Base-by-base conservation (phyloP, 2,329 filamentous ascomycete species). In the Fusarium sp. region DNA sequence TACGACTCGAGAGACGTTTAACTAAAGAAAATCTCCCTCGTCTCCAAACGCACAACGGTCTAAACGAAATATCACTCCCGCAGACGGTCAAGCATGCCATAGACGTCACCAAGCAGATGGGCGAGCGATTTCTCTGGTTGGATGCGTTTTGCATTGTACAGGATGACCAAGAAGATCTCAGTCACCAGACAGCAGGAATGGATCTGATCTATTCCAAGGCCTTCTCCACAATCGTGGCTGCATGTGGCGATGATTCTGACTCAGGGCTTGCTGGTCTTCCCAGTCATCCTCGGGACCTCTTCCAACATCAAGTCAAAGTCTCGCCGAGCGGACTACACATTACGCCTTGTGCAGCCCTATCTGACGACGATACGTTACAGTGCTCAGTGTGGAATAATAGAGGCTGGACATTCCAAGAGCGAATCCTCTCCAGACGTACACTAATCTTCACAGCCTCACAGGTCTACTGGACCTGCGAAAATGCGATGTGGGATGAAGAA, bases 91-190 rank as follows among this genome's bases (percentile, higher is more conserved):
- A 31, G 9, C 65, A 69, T 11, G 65, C 66, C 1, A 69, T 69
- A 14, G 3, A 40, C 10, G 26, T 69, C 0, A 52, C 53, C 0
- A 21, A 26, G 5, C 22, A 45, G 10, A 33, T 44, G 45, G 58
- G 44, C 3, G 58, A 64, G 21, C 42, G 55, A 3, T 67, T 46
- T 8, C 24, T 70, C 3, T 70, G 67, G 67, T 59, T 70, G 15
- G 67, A 70, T n/a, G 66, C 67, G 4, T 11, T 70, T 0, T 70
- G 67, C 4, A 70, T 70, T 1, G 42, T 65, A 3, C 59, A 70
- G 31, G 63, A 70, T 11, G 67, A 70, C 7, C 24, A 44, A 14
- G 2, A 22, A 21, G 62, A 66, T 5, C 15, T 56, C 42, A 19
- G 49, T 0, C 44, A 19, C 7, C 62, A 66, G 17, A 51, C 56